A percentile compares a stretch with the other conserved stretches of the same genome.
phyloP scores from a whole-genome alignment of 2,329 filamentous ascomycete genomes.

The Alternaria rosae region DNA sequence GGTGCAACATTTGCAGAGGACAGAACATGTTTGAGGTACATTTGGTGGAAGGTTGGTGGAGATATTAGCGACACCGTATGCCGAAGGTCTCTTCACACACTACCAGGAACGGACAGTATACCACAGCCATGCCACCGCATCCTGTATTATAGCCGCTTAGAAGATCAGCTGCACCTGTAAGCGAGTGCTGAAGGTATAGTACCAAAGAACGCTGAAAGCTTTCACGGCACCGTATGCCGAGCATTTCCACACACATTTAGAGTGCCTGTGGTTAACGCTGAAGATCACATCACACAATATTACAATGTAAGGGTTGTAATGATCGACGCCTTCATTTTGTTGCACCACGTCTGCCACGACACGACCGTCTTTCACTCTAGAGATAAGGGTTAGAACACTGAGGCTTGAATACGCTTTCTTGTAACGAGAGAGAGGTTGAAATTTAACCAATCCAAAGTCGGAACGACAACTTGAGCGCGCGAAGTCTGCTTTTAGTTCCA shows the following conservation, averaged over 20 bases:
- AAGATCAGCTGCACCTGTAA: too few relatives aligned
- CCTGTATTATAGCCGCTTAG: too few relatives aligned
- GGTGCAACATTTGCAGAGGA: neutral
- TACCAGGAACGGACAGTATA: too few relatives aligned
- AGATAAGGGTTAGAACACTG: neutral
- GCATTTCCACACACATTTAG: too few relatives aligned
- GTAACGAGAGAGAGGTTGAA: neutral
- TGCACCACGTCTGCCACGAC: neutral
- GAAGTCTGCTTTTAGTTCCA: too few relatives aligned
- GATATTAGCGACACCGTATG: neutral
- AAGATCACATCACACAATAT: neutral
- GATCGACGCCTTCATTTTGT: neutral
- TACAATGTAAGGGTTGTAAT: neutral
- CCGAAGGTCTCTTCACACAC: too few relatives aligned
- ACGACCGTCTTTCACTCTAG: neutral
- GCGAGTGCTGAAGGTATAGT: too few relatives aligned
- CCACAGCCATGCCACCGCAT: too few relatives aligned
- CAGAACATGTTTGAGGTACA: neutral
- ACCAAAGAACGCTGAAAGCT: too few relatives aligned
- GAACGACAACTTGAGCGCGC: too few relatives aligned
- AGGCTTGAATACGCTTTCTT: neutral
- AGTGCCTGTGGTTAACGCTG: neutral
- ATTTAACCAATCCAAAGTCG: too few relatives aligned
- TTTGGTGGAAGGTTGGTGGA: neutral
- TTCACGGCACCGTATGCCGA: too few relatives aligned